Percentiles rank a stretch among this genome's conserved stretches.
phyloP scores from a whole-genome alignment of 78 protist genomes.

The Corallochytrium limacisporum region DNA sequence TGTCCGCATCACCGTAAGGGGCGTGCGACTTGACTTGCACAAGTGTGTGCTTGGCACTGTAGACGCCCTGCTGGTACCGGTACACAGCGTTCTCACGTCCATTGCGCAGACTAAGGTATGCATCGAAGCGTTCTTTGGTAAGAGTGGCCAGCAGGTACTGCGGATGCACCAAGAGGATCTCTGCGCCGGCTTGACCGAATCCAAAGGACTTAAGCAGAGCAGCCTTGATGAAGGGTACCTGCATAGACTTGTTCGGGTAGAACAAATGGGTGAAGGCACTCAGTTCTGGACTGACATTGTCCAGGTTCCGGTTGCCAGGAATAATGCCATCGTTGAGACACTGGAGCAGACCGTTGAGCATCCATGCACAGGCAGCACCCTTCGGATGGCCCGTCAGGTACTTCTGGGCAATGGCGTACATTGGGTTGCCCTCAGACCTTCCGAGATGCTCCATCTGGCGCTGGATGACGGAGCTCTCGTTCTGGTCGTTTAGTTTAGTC shows the following conservation, averaged over 20 bases:
- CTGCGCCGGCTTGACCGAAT: conserved; percentile 56
- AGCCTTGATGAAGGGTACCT: neutral
- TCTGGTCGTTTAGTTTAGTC: conserved; percentile 37
- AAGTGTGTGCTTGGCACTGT: neutral
- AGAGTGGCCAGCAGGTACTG: conserved; percentile 9
- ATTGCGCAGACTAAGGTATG: conserved; percentile 1
- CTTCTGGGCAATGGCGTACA: conserved; percentile 31
- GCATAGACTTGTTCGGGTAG: conserved; percentile 3
- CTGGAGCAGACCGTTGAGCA: conserved; percentile 55
- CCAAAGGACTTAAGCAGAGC: conserved; percentile 44
- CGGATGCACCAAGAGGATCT: conserved; percentile 38
- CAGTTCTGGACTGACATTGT: conserved; percentile 32
- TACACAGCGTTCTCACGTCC: neutral
- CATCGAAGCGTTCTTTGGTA: neutral
- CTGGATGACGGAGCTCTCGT: conserved; percentile 26
- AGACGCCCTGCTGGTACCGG: conserved; percentile 16
- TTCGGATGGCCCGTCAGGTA: conserved; percentile 49
- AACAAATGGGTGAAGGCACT: neutral
- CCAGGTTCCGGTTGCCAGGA: conserved; percentile 62
- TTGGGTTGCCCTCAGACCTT: conserved; percentile 30
- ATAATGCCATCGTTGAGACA: neutral
- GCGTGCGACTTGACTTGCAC: conserved; percentile 20
- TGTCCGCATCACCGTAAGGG: conserved; percentile 22
- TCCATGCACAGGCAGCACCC: conserved; percentile 59
- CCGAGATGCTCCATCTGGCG: conserved; percentile 34